Base-by-base conservation (phyloP, 768 basidiomycete genomes). In the Strobilomyces echinocephalus region DNA sequence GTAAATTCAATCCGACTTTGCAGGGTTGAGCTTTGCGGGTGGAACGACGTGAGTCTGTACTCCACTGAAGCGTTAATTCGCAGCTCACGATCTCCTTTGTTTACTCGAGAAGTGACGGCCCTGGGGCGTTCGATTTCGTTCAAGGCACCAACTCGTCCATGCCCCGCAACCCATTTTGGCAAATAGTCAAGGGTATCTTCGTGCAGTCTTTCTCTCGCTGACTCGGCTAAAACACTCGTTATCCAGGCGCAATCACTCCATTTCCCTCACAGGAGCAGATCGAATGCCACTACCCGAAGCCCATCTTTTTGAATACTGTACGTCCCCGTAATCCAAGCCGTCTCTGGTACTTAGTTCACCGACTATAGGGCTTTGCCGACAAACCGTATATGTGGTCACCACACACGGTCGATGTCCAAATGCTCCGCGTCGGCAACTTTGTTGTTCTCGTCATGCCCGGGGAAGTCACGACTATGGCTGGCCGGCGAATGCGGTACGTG, bases 381-480 rank as follows among this genome's bases (percentile, higher is more conserved):
- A 60, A 61, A 8, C 89, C 88, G 14, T 90, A 91, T 63, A 75
- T 80, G 50, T 91, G 89, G 90, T 76, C 84, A 10, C 83, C 87
- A 1, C 78, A 75, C 63, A 85, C 80, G 1, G 87, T 90, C 43
- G 81, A 88, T 61, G 74, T 89, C 44, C 89, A 90, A 70, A 84
- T 89, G 75, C 72, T 89, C 51, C 86, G 87, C 36, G 76, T 85
- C 33, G 89, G 89, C 38, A 84, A 87, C 54, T 76, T 89, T 56
- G 84, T 89, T 50, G 82, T 89, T 67, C 73, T 88, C 53, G 76
- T 88, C 58, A 79, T 89, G 62, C 87, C 88, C 16, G 86, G 87
- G 30, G 89, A 91, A 67, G 68, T 88, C 53, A 91, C 88, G 6
- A 91, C 89, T 3, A 91, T 91, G 89, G 76, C 87, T 36, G 88